Percentiles rank a stretch among this genome's conserved stretches.
phyloP scores from a whole-genome alignment of 495 filamentous ascomycete species.

The Zalerion maritima region DNA sequence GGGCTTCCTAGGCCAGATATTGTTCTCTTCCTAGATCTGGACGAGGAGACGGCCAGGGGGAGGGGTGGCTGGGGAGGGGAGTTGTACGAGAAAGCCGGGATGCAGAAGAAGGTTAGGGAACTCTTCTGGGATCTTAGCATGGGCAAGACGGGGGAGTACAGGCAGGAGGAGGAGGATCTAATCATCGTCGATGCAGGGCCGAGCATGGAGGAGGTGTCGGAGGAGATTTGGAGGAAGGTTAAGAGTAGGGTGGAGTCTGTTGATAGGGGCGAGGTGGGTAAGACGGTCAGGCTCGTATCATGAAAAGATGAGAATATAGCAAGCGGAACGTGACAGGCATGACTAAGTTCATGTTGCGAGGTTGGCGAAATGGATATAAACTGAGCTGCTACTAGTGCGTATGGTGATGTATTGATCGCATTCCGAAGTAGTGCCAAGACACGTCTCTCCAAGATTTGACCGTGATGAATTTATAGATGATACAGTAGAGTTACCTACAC shows the following conservation, averaged over 20 bases:
- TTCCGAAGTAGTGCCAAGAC: not conserved
- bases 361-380: not conserved
- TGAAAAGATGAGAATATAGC: slow-evolving; percentile 7
- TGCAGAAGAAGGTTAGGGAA: slow-evolving; percentile 68
- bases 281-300: slow-evolving; percentile 23
- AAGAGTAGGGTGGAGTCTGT: slow-evolving; percentile 28
- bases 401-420: not conserved
- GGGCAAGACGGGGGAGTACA: slow-evolving; percentile 28
- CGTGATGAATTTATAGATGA: too few relatives aligned
- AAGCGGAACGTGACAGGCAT: not conserved
- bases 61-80: slow-evolving; percentile 79
- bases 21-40: slow-evolving; percentile 74
- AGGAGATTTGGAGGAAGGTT: slow-evolving; percentile 36
- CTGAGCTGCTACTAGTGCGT: slow-evolving; percentile 1
- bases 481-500: too few relatives aligned
- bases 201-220: slow-evolving; percentile 33
- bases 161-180: slow-evolving; percentile 39
- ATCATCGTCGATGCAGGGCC: slow-evolving; percentile 38
- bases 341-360: too few relatives aligned
- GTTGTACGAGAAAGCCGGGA: slow-evolving; percentile 71
- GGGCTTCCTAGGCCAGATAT: slow-evolving; percentile 80
- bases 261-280: slow-evolving; percentile 30
- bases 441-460: slow-evolving; percentile 6
- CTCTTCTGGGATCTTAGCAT: slow-evolving; percentile 47
- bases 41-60: slow-evolving; percentile 51